Conservation (phyloP, 2,329 filamentous ascomycete genomes). For the Talaromyces sp. region DNA sequence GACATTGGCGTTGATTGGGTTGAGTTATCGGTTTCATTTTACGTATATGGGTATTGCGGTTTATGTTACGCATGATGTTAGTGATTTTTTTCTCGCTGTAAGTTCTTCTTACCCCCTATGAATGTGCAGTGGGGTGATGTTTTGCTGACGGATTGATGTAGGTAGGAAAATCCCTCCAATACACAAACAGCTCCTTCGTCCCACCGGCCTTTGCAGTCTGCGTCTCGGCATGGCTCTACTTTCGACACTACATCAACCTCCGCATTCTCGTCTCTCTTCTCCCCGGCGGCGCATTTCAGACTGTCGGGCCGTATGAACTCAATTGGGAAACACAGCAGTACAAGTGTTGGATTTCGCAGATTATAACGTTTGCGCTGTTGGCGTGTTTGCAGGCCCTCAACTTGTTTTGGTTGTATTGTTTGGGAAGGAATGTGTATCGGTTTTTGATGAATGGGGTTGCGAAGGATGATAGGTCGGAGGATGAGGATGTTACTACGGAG, state of each 20-base stretch:
- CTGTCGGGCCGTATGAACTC: conserved; percentile 17
- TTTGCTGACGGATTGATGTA: not conserved
- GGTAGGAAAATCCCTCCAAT: conserved; percentile 18
- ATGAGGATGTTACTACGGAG: not conserved
- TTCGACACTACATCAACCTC: conserved; percentile 18
- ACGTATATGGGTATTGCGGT: conserved; percentile 19
- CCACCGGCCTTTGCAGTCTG: conserved; percentile 1
- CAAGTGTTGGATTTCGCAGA: conserved; percentile 21
- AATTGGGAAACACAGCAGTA: conserved; percentile 19
- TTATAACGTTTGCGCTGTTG: conserved; percentile 16
- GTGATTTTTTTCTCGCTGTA: conserved; percentile 20
- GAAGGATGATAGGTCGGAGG: conserved; percentile 20
- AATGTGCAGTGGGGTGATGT: not conserved
- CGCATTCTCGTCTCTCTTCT: conserved; percentile 14
- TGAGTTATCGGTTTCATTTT: conserved; percentile 21
- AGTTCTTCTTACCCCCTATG: not conserved
- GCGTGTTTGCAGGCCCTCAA: conserved; percentile 16
- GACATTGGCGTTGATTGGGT: conserved; percentile 17
- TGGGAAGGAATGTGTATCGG: conserved; percentile 13
- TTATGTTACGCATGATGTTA: conserved; percentile 19
- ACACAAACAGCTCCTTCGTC: not conserved
- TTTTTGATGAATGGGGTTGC: conserved; percentile 10
- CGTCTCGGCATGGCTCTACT: conserved; percentile 11
- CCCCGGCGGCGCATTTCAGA: conserved; percentile 16
- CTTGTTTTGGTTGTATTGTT: conserved; percentile 19